These are phyloP conservation scores for Suillus discolor DNA, from an alignment of 768 basidiomycete species.

Conservation along the genomic window DNA sequence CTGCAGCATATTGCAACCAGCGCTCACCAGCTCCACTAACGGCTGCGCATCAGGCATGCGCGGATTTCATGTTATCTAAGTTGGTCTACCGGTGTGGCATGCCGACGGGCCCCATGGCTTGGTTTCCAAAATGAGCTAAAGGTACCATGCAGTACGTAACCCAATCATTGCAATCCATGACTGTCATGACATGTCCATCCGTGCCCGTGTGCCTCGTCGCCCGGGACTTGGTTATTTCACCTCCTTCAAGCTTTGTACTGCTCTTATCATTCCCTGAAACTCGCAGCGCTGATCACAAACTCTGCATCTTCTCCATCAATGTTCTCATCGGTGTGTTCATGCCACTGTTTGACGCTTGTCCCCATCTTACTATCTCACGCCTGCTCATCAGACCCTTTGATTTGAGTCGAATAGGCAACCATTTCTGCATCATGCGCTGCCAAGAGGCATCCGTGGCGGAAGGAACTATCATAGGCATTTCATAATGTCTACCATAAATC, in stretches of 20 bases:
- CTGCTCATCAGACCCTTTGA: constrained; percentile 8
- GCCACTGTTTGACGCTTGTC: too few relatives aligned
- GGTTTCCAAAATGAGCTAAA: not conserved
- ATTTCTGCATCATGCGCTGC: not conserved
- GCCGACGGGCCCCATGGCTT: not conserved
- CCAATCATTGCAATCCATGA: not conserved
- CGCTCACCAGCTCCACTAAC: not conserved
- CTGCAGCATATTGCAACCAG: not conserved
- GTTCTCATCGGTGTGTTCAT: not conserved
- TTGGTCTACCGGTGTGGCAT: not conserved
- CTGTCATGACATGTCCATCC: constrained; percentile 8
- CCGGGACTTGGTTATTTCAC: not conserved
- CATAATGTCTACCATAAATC: too few relatives aligned
- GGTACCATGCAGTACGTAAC: constrained; percentile 1
- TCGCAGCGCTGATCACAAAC: not conserved
- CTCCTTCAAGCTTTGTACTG: not conserved
- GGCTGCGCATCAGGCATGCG: not conserved
- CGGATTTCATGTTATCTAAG: not conserved
- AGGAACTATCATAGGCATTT: not conserved
- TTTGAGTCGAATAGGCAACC: not conserved
- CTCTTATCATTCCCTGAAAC: not conserved
- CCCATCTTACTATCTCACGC: constrained; percentile 1
- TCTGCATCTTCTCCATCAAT: not conserved
- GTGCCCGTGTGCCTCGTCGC: constrained; percentile 6
- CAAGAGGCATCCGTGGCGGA: too few relatives aligned